Evolutionary conservation across 2,329 filamentous ascomycete species (phyloP), one percentile per base, ranked within the genome.

Genomic region (Didymella segeticola): DNA sequence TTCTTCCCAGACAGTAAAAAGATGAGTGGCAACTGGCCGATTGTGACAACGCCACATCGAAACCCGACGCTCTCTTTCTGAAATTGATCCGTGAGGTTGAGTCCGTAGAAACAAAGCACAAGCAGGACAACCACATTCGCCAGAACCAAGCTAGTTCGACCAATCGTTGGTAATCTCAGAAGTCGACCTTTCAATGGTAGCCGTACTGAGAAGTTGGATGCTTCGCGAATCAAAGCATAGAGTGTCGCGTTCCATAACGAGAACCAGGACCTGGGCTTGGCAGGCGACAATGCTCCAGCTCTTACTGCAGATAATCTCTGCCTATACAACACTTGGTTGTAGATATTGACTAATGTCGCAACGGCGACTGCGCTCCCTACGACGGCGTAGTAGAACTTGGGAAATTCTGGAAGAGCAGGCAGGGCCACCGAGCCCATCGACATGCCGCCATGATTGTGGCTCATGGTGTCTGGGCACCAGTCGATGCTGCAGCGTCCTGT

Each of bases 31-130:
- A 85, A 60, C 60, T 85, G 83, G 9, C 77, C 74, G 39, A 84
- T 73, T 11, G 81, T 77, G 36, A 85, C 75, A 48, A 80, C 82
- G 4, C 81, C 83, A 4, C 79, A 80, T 26, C 83, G 78, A 62
- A 84, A 86, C 11, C 80, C 84, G 49, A 86, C 79, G 38, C 79
- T 73, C 61, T 87, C 83, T 76, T 80, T 84, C 34, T 75, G 73
- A 70, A 80, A 79, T 39, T 77, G 69, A 49, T 83, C 74, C 1
- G 66, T 71, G 0, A 82, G 76, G 62, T 86, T 74, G 25, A 85
- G 74, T 26, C 78, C 79, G 64, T 84, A 85, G 57, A 86, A 82
- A 62, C 80, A 83, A 23, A 85, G 77, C 1, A 77, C 75, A n/a
- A 84, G 72, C n/a, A 86, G 61, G 2, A 82, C 75, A 12, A 81